A percentile compares a stretch with the other conserved stretches of the same genome.
These are phyloP conservation scores for Orbilia ellipsospora DNA, from an alignment of 2,329 filamentous ascomycete genomes.

Conservation along the genomic window DNA sequence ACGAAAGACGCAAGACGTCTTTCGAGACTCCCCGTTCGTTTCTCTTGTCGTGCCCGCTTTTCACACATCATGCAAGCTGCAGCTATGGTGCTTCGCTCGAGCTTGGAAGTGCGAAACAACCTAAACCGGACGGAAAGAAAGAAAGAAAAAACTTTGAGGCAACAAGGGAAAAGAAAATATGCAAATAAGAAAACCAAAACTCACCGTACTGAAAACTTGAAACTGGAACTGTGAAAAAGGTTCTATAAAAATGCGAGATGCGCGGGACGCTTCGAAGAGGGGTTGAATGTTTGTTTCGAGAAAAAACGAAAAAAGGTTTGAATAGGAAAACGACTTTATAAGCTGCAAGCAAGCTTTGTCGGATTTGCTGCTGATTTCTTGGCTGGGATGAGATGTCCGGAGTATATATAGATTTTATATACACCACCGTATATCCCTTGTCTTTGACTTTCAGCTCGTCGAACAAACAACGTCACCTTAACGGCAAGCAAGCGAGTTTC, in stretches of 20 bases:
- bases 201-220: slow-evolving; percentile 10
- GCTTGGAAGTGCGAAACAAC: background rate
- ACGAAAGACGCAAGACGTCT: background rate
- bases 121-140: slow-evolving; percentile 7
- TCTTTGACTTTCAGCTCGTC: slow-evolving; percentile 10
- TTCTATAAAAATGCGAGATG: slow-evolving; percentile 7
- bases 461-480: background rate
- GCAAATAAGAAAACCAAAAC: background rate
- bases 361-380: slow-evolving; percentile 28
- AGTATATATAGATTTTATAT: slow-evolving; percentile 32
- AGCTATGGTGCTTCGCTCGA: background rate
- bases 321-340: background rate
- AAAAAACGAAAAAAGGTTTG: background rate
- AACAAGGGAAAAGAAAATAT: background rate
- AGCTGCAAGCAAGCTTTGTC: background rate
- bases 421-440: slow-evolving; percentile 6
- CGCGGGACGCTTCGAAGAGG: background rate
- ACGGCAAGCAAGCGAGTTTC: slow-evolving; percentile 15
- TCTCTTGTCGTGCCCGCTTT: too few species aligned
- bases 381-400: slow-evolving; percentile 11
- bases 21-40: background rate
- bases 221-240: background rate
- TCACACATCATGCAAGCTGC: too few species aligned
- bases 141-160: too few species aligned
- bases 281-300: slow-evolving; percentile 22